Evolutionary conservation across 169 alveolate genomes (phyloP), one percentile per base, ranked within the genome.

Genomic region (Eimeria necatrix): DNA sequence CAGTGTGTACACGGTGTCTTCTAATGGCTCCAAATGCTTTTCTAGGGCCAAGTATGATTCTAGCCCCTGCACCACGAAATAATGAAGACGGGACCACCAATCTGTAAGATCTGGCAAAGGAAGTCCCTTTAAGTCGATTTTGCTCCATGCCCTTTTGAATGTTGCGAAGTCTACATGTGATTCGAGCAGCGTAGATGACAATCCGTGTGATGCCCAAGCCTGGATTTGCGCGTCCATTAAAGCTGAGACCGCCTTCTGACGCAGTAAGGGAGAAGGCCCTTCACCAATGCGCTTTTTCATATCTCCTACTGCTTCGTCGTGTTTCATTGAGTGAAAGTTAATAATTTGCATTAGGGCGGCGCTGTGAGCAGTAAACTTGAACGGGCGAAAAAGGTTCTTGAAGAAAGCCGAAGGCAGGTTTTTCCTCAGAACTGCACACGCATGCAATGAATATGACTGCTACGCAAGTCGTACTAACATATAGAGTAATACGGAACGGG

Each of bases 41-140:
- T 93, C 95, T 26, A 71, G 71, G 2, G 48, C 88, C 73, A 53
- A 61, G 18, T 93, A 93, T 12, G 68, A 60, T 24, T 93, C 93
- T 20, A 93, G 88, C 18, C 88, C 83, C 20, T 80, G 70, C 22
- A 83, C 49, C 12, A 93, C 92, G 74, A 61, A 10, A 3, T 56
- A 26, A 53, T 93, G 70, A 18, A 93, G 92, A 18, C 95, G 95
- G 5, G 78, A n/a, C 95, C 95, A 93, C 95, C 95, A 93, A 12
- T 93, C 84, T 26, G 81, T 6, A 32, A 81, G 81, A 68, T 93
- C 95, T 14, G 95, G 95, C 76, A 74, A 24, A 5, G 95, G 95
- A 64, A 93, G 80, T n/a, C 61, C 70, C 26, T 14, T 87, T 18
- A 93, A 87, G 9, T 80, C 76, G 53, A 93, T 51, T 26, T 61